Evolutionary conservation across 2,329 filamentous ascomycete genomes (phyloP).

Genomic region (Phaeosphaeria sp.): DNA sequence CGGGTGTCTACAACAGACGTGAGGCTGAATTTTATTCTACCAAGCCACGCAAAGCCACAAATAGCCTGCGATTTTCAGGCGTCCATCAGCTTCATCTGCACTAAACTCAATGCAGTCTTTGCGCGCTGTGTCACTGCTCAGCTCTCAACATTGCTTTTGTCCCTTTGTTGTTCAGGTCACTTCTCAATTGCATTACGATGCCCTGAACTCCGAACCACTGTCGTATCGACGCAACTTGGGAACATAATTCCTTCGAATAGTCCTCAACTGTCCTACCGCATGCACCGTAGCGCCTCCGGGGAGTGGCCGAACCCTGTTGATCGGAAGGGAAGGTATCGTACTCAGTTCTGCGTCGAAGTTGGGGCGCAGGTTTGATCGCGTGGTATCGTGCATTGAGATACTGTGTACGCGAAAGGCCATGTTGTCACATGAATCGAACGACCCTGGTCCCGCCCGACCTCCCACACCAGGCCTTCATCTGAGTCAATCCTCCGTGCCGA

Average conservation of each 20-base stretch:
- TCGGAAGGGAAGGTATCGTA: not conserved
- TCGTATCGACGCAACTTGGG: not conserved
- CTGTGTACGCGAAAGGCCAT: not conserved
- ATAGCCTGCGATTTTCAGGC: not conserved
- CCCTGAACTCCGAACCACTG: not conserved
- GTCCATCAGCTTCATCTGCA: not conserved
- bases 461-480: not conserved
- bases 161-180: not conserved
- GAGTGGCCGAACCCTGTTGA: too few species aligned
- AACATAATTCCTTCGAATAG: not conserved
- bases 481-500: not conserved
- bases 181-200: not conserved
- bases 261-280: not conserved
- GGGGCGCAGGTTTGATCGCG: not conserved
- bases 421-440: not conserved
- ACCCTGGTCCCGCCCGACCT: not conserved
- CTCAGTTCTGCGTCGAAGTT: not conserved
- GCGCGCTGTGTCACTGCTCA: not conserved
- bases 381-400: not conserved
- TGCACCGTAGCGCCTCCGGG: too few species aligned
- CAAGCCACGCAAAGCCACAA: not conserved
- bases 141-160: not conserved
- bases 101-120: not conserved
- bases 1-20: not conserved
- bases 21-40: not conserved